These are phyloP conservation scores for Penicillium sp. DNA, from an alignment of 2,329 filamentous ascomycete species.

Conservation along the genomic window DNA sequence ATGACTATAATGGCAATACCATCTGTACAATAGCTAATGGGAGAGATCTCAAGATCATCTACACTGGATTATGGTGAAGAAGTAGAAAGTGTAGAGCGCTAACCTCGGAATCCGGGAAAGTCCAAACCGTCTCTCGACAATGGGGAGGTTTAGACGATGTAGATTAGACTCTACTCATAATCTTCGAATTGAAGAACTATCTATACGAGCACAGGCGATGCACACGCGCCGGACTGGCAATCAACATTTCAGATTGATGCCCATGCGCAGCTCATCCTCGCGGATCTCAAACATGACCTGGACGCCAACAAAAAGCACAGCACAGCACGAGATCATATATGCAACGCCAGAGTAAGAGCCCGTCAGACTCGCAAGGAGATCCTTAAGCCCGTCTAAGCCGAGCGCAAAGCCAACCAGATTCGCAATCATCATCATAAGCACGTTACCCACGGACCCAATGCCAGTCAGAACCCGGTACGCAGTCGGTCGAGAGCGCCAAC, in stretches of 20 bases:
- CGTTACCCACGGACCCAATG: conserved; percentile 73
- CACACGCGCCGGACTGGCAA: neutral
- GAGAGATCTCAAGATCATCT: neutral
- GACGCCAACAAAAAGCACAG: conserved; percentile 73
- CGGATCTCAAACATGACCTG: conserved; percentile 97
- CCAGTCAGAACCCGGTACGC: conserved; percentile 76
- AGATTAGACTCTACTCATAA: neutral
- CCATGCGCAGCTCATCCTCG: conserved; percentile 75
- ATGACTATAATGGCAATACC: conserved; percentile 16
- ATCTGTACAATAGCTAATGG: conserved; percentile 13
- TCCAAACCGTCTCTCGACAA: too few relatives aligned
- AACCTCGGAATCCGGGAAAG: too few relatives aligned
- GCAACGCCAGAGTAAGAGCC: conserved; percentile 68
- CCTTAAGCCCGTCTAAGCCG: conserved; percentile 79
- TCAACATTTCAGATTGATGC: conserved; percentile 78
- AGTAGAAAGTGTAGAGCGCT: too few relatives aligned
- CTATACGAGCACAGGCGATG: neutral
- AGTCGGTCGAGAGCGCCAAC: conserved; percentile 66
- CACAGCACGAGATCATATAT: conserved; percentile 68
- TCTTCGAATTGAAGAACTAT: neutral
- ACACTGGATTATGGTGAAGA: neutral
- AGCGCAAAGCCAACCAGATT: conserved; percentile 95
- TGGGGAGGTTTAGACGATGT: neutral
- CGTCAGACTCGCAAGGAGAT: conserved; percentile 69
- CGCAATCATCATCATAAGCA: conserved; percentile 92